phyloP scores from a whole-genome alignment of 2,329 filamentous ascomycete genomes.

The Aureobasidium subglaciale region DNA sequence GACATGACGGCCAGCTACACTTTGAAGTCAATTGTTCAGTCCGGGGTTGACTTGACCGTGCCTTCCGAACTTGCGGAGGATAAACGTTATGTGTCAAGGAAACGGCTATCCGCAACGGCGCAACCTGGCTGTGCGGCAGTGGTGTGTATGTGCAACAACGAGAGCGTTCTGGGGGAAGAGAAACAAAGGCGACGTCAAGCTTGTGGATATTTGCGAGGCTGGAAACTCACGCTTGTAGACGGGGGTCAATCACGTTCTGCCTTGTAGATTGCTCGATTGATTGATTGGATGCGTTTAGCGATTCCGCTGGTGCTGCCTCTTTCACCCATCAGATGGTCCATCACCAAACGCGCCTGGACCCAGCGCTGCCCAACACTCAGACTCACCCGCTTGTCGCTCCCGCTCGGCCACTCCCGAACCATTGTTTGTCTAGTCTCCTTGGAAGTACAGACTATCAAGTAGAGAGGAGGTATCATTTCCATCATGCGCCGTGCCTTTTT shows the following conservation, averaged over 20 bases:
- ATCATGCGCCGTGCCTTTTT: slow-evolving; percentile 12
- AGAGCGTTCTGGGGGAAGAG: not conserved
- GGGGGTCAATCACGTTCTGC: not conserved
- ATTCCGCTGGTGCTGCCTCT: not conserved
- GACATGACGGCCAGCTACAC: not conserved
- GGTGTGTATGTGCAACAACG: slow-evolving; percentile 1
- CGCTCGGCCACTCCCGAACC: not conserved
- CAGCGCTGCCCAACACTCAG: not conserved
- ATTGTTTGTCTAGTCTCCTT: not conserved
- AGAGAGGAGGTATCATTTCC: slow-evolving; percentile 16
- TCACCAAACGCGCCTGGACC: not conserved
- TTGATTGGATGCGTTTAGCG: slow-evolving; percentile 7
- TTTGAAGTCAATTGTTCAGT: not conserved
- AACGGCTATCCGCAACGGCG: slow-evolving; percentile 14
- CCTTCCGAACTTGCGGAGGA: slow-evolving; percentile 11
- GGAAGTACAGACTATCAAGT: not conserved
- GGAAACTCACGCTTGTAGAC: not conserved
- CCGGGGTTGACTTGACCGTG: slow-evolving; percentile 2
- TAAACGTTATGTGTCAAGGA: slow-evolving; percentile 11
- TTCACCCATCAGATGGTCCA: not conserved
- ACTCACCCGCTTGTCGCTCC: not conserved
- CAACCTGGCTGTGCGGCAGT: not conserved
- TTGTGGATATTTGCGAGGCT: not conserved
- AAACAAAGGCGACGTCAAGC: slow-evolving; percentile 3
- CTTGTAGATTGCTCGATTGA: slow-evolving; percentile 7